Evolutionary conservation across 2,329 filamentous ascomycete species (phyloP).

Genomic region (Ceratocystis eucalypticola): DNA sequence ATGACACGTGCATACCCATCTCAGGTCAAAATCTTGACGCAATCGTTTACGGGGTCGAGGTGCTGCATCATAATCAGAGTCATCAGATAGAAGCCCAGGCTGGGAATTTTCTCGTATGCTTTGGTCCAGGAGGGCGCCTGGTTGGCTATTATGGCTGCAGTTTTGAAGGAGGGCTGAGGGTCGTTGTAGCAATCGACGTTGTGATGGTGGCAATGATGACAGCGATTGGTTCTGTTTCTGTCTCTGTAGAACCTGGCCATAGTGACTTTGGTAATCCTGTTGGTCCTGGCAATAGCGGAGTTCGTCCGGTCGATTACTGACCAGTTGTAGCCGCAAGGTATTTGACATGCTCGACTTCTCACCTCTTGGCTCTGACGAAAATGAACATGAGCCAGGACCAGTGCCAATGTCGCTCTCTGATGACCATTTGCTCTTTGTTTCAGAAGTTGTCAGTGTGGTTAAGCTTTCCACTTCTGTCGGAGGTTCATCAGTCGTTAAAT

Average conservation of each 20-base stretch:
- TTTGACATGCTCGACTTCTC: not conserved
- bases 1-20: conserved; percentile 7
- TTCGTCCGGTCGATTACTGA: not conserved
- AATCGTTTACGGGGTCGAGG: conserved; percentile 7
- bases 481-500: conserved; percentile 5
- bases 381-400: not conserved
- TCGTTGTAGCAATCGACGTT: not conserved
- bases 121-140: not conserved
- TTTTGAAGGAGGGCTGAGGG: not conserved
- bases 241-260: not conserved
- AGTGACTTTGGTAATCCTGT: not conserved
- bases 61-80: not conserved
- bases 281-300: not conserved
- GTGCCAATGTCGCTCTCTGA: not conserved
- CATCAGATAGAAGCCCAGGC: not conserved
- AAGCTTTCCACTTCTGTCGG: not conserved
- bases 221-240: not conserved
- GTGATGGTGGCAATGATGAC: not conserved
- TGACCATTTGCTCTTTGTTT: not conserved
- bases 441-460: not conserved
- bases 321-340: not conserved
- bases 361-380: no score
- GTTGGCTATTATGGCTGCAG: not conserved
- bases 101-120: not conserved
- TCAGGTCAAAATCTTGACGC: not conserved